Evolutionary conservation across 2,329 filamentous ascomycete genomes (phyloP).

Genomic region (Trichoderma sp.): DNA sequence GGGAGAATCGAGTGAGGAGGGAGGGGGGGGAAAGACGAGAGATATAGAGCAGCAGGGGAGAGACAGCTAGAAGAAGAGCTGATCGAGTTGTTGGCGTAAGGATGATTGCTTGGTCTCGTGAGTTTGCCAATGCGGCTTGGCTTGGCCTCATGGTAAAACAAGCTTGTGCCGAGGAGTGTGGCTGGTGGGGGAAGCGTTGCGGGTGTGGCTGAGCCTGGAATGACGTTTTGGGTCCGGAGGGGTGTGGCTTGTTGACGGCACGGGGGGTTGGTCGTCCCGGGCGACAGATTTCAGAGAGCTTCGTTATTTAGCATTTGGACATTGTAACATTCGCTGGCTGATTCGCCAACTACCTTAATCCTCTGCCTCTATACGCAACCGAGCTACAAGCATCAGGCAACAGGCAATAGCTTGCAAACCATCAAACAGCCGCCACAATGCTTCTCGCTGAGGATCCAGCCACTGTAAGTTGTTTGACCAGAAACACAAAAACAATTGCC

Average conservation of each 20-base stretch:
- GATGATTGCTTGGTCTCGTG: constrained; percentile 17
- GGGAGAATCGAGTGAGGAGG: background rate
- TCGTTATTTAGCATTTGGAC: background rate
- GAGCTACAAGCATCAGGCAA: background rate
- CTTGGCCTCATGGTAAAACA: background rate
- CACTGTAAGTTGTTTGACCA: constrained; percentile 56
- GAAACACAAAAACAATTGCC: background rate
- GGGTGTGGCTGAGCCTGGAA: background rate
- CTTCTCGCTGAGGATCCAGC: constrained; percentile 92
- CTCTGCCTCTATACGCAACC: background rate
- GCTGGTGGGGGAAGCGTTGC: background rate
- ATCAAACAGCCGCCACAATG: constrained; percentile 58
- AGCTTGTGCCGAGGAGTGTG: background rate
- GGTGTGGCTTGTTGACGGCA: constrained; percentile 16
- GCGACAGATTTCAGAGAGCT: background rate
- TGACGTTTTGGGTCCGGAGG: constrained; percentile 13
- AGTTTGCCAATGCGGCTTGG: constrained; percentile 10
- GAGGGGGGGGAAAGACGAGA: background rate
- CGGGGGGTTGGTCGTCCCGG: constrained; percentile 13
- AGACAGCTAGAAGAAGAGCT: background rate
- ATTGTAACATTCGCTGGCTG: background rate
- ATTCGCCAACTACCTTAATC: background rate
- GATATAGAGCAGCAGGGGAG: background rate
- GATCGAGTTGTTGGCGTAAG: background rate
- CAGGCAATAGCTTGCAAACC: background rate